Percentiles rank a stretch among this genome's conserved stretches.
phyloP scores from a whole-genome alignment of 768 basidiomycete species.

The Exsudoporus frostii region DNA sequence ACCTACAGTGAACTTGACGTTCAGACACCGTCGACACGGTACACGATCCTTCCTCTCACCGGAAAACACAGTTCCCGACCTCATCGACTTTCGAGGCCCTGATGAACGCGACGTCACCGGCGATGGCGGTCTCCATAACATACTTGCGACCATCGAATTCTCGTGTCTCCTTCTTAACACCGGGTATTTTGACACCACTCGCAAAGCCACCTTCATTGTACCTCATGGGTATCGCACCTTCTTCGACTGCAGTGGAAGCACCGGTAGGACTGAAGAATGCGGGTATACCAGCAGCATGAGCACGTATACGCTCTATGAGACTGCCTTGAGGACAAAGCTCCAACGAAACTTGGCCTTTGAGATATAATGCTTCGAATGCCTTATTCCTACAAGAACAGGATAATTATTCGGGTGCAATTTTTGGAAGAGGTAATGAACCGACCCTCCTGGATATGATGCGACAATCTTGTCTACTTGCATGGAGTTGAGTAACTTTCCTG shows the following conservation, averaged over 20 bases:
- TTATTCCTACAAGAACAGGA: slow-evolving; percentile 60
- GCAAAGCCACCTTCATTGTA: slow-evolving; percentile 75
- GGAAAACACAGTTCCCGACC: slow-evolving; percentile 86
- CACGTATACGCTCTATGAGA: slow-evolving; percentile 81
- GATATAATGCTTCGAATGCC: slow-evolving; percentile 77
- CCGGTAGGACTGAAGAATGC: slow-evolving; percentile 95
- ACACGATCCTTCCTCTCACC: slow-evolving; percentile 40
- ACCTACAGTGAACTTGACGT: slow-evolving; percentile 40
- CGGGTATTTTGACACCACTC: slow-evolving; percentile 66
- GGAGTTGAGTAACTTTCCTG: slow-evolving; percentile 71
- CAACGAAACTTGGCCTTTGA: slow-evolving; percentile 75
- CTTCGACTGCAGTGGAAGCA: slow-evolving; percentile 77
- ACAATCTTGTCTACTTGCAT: slow-evolving; percentile 82
- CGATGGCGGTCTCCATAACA: slow-evolving; percentile 76
- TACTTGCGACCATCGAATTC: slow-evolving; percentile 79
- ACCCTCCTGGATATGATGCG: slow-evolving; percentile 89
- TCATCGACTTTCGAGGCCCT: slow-evolving; percentile 93
- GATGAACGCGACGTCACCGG: slow-evolving; percentile 81
- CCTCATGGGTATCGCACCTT: slow-evolving; percentile 73
- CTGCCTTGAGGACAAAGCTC: slow-evolving; percentile 94
- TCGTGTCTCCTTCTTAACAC: slow-evolving; percentile 71
- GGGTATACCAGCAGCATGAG: slow-evolving; percentile 88
- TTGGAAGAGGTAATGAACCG: slow-evolving; percentile 17
- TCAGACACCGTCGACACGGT: background rate
- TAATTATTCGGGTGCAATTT: background rate